Evolutionary conservation across 192 early-diverging fungal genomes (phyloP), one percentile per base, ranked within the genome.

Genomic region (Coemansia sp.): DNA sequence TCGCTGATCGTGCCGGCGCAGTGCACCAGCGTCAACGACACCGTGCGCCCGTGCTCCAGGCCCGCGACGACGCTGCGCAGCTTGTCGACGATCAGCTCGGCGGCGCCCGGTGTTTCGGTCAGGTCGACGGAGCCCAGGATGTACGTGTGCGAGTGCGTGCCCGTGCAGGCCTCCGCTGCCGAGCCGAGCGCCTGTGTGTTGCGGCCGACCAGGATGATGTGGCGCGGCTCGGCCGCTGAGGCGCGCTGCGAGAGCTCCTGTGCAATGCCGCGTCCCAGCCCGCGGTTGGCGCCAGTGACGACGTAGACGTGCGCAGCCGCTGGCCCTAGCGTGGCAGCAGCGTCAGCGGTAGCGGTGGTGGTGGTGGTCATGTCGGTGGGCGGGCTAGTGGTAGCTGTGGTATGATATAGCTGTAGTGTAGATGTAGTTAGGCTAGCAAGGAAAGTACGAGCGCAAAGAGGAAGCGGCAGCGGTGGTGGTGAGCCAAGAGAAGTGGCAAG

Each of bases 1-100:
- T 85, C 80, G 23, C 90, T 83, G 3, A 86, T 54, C 0, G 87
- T 80, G 14, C 89, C 90, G 1, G 88, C 87, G 60, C 85, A 88
- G 64, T 92, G 86, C 60, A 94, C 59, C 45, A 94, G 74, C 14
- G 60, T 60, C 37, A 75, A 17, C 57, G 53, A 7, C n/a, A n/a
- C n/a, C n/a, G n/a, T n/a, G n/a, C n/a, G n/a, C n/a, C n/a, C n/a
- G n/a, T n/a, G n/a, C 65, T 65, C 28, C 55, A 69, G 17, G 62
- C 53, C 28, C 64, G 48, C 26, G 20, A 28, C 40, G 0, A 55
- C 41, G 17, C 40, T 26, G 6, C n/a, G 11, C 0, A 58, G 25
- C 24, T 58, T 55, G 47, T 22, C 53, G 9, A 72, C 23, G 6
- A 58, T 34, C 14, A 17, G 37, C 0, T 14, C 22, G 9, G 64